phyloP scores from a whole-genome alignment of 176 grass and related monocot genomes.

The Triticum turgidum region DNA sequence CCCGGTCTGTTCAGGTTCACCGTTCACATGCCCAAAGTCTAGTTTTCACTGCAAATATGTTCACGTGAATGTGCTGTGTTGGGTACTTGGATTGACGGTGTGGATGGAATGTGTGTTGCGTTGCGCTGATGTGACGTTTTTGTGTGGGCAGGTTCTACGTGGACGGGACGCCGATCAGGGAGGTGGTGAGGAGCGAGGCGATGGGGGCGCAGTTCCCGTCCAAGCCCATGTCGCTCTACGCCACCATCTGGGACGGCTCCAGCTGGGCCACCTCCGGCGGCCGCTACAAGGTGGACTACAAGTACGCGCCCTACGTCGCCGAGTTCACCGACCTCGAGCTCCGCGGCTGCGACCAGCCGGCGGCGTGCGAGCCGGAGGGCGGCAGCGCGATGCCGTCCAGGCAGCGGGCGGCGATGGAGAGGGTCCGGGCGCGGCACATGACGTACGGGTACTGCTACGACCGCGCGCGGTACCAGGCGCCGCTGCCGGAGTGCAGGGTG shows the following conservation, averaged over 20 bases:
- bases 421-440: conserved; percentile 62
- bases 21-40: not conserved
- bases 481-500: conserved; percentile 57
- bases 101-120: no score
- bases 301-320: conserved; percentile 84
- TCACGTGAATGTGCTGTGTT: not conserved
- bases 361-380: conserved; percentile 1
- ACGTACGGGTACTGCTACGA: conserved; percentile 92
- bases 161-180: conserved; percentile 74
- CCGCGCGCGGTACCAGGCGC: conserved; percentile 53
- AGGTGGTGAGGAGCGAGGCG: conserved; percentile 53
- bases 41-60: not conserved
- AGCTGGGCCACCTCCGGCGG: conserved; percentile 89
- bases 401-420: conserved; percentile 63
- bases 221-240: conserved; percentile 91
- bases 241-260: conserved; percentile 97
- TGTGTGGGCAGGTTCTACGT: conserved; percentile 68
- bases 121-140: not conserved
- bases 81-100: no score
- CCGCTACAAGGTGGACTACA: conserved; percentile 95
- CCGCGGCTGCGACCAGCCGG: conserved; percentile 27
- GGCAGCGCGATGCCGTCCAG: not conserved
- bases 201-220: conserved; percentile 73
- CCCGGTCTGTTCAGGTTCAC: not conserved
- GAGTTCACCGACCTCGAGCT: conserved; percentile 88